Evolutionary conservation across 495 filamentous ascomycete species (phyloP), one percentile per base, ranked within the genome.

Genomic region (Penicillium paxilli): DNA sequence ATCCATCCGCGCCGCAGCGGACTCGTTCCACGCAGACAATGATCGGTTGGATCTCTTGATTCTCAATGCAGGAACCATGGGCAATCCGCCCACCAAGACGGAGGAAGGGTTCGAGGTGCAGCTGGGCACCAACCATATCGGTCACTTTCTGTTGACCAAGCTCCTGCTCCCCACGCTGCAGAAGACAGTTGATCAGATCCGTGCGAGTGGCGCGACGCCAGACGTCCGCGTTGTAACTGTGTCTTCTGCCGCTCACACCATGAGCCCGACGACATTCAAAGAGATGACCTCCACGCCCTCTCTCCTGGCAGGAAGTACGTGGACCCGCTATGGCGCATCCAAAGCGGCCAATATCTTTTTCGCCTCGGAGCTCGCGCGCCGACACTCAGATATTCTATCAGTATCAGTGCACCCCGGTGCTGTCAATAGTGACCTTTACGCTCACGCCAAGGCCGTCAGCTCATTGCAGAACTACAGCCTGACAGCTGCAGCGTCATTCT

Each of bases 51-150:
- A 91, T 52, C 64, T 84, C 23, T 69, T 93, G n/a, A 65, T 67
- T 32, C 59, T 67, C 20, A 67, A 67, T 58, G 64, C 88, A 12
- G 87, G 86, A n/a, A 80, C 88, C 45, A 85, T 89, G 81, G 83
- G 74, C 0, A 57, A 77, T 10, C 74, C 79, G 2, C 69, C 65
- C 12, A 61, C 52, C 0, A 60, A 66, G 4, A 93, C 86, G 11
- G 91, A 92, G 38, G 90, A 95, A 63, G 88, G 89, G 5, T 95
- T 94, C 76, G 77, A 92, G 19, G 80, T 83, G 0, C 70, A 83
- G 28, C 80, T 90, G 44, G 91, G 92, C 3, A 82, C 83, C 9
- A 80, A 80, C 33, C 80, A 57, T 81, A 83, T 25, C 12, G 70
- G 59, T 58, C 74, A 47, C 68, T 91, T 20, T 83, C 83, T 22